Conservation (phyloP, 495 filamentous ascomycete species). For the Trichocladium antarcticum region DNA sequence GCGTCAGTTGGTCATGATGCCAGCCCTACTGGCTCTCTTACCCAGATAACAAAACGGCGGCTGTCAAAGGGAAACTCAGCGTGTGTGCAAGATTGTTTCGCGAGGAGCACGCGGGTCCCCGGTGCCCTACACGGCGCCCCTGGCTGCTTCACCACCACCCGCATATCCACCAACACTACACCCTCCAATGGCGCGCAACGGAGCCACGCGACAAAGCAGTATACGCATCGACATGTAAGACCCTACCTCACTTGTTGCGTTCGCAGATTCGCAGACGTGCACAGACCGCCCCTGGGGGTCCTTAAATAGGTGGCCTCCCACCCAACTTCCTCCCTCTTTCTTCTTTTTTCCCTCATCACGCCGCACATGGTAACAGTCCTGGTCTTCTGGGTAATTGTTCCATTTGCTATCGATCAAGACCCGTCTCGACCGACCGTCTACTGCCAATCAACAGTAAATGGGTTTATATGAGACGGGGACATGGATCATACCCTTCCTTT, state of each 20-base stretch:
- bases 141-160: background rate
- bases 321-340: background rate
- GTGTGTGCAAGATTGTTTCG: background rate
- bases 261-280: conserved; percentile 5
- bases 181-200: background rate
- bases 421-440: background rate
- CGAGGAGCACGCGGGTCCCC: background rate
- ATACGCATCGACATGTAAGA: background rate
- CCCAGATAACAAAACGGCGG: background rate
- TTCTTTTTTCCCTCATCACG: background rate
- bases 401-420: background rate
- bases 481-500: background rate
- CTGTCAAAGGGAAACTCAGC: background rate
- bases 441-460: background rate
- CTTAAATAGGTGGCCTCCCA: background rate
- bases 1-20: no score
- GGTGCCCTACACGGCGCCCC: background rate
- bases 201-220: background rate
- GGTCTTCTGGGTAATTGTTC: background rate
- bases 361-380: background rate
- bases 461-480: background rate
- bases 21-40: no score
- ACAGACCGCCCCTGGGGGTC: conserved; percentile 1
- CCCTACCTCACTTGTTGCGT: background rate
- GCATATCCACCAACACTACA: conserved; percentile 1